phyloP scores from a whole-genome alignment of 2,329 filamentous ascomycete genomes.

The Gremmenia infestans region DNA sequence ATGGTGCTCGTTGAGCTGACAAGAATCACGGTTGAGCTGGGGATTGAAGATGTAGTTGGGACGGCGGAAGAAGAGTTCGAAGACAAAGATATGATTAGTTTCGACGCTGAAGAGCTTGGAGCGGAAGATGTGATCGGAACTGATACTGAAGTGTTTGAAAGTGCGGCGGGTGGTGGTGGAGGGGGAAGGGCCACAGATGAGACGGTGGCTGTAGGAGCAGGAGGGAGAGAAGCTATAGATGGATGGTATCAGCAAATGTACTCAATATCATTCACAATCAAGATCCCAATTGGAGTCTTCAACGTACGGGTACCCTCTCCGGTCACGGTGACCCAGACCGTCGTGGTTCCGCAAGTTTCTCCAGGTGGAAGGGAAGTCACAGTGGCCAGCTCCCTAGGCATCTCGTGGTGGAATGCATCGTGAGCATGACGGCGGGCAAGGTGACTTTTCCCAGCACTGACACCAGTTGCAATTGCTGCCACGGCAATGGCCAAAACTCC shows the following conservation, averaged over 20 bases:
- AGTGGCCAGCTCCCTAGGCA: slow-evolving; percentile 22
- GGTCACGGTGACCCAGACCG: slow-evolving; percentile 66
- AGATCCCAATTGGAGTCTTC: slow-evolving; percentile 15
- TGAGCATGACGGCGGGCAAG: slow-evolving; percentile 57
- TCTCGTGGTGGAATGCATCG: slow-evolving; percentile 52
- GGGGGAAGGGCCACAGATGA: slow-evolving; percentile 14
- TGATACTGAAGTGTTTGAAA: neutral
- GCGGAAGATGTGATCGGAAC: neutral
- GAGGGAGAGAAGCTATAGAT: slow-evolving; percentile 23
- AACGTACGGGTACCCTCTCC: slow-evolving; percentile 61
- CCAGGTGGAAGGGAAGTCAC: slow-evolving; percentile 11
- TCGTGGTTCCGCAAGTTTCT: slow-evolving; percentile 63
- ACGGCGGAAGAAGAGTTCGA: neutral
- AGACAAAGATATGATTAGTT: slow-evolving; percentile 12
- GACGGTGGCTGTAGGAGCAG: slow-evolving; percentile 20
- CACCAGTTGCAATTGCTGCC: slow-evolving; percentile 54
- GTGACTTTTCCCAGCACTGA: slow-evolving; percentile 47
- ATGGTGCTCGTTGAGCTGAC: slow-evolving; percentile 36
- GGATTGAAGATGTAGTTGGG: neutral
- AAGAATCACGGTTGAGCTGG: slow-evolving; percentile 8
- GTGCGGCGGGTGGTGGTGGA: slow-evolving; percentile 20
- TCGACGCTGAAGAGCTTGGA: slow-evolving; percentile 5
- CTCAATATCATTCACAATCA: neutral
- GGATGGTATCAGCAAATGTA: slow-evolving; percentile 1
- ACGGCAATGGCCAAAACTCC: slow-evolving; percentile 58